Conservation (phyloP, 305 asterid genomes). For the Solanum chacoense region DNA sequence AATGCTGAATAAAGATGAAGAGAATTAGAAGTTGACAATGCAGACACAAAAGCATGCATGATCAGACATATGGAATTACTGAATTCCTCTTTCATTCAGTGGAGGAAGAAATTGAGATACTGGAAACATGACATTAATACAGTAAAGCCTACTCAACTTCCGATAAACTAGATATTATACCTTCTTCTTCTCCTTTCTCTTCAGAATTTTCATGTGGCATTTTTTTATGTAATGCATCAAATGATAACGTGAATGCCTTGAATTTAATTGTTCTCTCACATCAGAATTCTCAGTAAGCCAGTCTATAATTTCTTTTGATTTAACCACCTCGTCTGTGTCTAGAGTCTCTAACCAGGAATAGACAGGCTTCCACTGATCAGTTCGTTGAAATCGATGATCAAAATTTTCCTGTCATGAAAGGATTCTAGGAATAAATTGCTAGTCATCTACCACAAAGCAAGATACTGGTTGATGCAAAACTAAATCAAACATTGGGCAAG, state of each 20-base stretch:
- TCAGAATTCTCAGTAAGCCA: slow-evolving; percentile 81
- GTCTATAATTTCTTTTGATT: slow-evolving; percentile 69
- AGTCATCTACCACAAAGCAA: neutral
- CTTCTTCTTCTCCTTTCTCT: slow-evolving; percentile 69
- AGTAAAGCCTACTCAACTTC: neutral
- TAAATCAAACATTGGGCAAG: neutral
- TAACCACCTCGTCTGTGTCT: slow-evolving; percentile 66
- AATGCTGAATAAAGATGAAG: neutral
- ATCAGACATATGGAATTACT: neutral
- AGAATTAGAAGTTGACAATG: neutral
- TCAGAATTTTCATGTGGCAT: slow-evolving; percentile 83
- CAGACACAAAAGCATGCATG: neutral
- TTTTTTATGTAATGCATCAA: slow-evolving; percentile 88
- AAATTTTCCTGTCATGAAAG: slow-evolving; percentile 20
- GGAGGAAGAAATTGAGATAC: neutral
- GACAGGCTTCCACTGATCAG: slow-evolving; percentile 92
- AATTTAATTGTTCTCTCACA: slow-evolving; percentile 62
- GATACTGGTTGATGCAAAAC: neutral
- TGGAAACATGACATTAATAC: neutral
- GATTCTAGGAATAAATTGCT: slow-evolving; percentile 1
- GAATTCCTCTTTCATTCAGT: neutral
- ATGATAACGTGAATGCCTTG: slow-evolving; percentile 90
- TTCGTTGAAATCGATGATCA: slow-evolving; percentile 90
- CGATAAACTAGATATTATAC: slow-evolving; percentile 5
- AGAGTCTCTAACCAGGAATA: slow-evolving; percentile 85